phyloP scores from a whole-genome alignment of 1,284 basidiomycete species.

The Bothia castanella region DNA sequence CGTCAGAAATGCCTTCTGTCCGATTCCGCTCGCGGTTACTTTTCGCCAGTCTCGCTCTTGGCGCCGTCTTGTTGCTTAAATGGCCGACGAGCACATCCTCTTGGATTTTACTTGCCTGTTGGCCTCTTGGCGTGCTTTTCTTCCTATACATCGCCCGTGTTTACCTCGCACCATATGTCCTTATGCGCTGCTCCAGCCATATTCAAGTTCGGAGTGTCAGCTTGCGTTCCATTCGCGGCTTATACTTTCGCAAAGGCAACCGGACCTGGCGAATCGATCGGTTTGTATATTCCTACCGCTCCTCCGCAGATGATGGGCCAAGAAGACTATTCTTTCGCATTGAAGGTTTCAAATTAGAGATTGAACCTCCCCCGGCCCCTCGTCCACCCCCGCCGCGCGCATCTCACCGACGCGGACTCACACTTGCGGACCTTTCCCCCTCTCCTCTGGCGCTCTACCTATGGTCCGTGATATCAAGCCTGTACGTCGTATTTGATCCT shows the following conservation, averaged over 20 bases:
- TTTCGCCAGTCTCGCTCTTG: slow-evolving; percentile 14
- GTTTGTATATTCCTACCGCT: slow-evolving; percentile 55
- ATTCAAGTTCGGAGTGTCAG: slow-evolving; percentile 68
- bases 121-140: slow-evolving; percentile 40
- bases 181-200: slow-evolving; percentile 55
- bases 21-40: slow-evolving; percentile 11
- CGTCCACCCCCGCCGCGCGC: slow-evolving; percentile 16
- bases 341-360: slow-evolving; percentile 55
- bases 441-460: slow-evolving; percentile 51
- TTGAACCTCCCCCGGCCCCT: slow-evolving; percentile 35
- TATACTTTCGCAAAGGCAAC: slow-evolving; percentile 57
- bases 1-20: slow-evolving; percentile 12
- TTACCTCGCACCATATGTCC: slow-evolving; percentile 60
- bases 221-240: slow-evolving; percentile 67
- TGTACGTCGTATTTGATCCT: slow-evolving; percentile 53
- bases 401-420: slow-evolving; percentile 43
- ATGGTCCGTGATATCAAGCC: slow-evolving; percentile 42
- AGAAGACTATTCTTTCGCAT: slow-evolving; percentile 57
- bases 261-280: slow-evolving; percentile 60
- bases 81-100: slow-evolving; percentile 28
- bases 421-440: slow-evolving; percentile 50
- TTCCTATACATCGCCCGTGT: slow-evolving; percentile 58
- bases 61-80: slow-evolving; percentile 14
- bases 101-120: slow-evolving; percentile 31
- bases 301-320: slow-evolving; percentile 41